Conservation (phyloP, 768 basidiomycete genomes). For the Tricholoma matsutake region DNA sequence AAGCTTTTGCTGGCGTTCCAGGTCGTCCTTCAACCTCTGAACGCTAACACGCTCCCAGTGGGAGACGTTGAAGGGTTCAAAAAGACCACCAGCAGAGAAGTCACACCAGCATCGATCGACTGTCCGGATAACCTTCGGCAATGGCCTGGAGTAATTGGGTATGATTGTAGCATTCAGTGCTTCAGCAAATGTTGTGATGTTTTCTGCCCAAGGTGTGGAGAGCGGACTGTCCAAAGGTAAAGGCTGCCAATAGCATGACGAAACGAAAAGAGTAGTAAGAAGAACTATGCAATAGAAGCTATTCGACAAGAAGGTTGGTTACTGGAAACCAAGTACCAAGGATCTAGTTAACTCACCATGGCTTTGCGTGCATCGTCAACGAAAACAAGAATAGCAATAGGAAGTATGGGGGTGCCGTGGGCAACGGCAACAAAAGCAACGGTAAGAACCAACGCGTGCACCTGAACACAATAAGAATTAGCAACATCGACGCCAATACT, state of each 20-base stretch:
- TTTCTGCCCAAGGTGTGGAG: slow-evolving; percentile 61
- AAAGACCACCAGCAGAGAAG: slow-evolving; percentile 57
- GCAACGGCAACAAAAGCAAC: slow-evolving; percentile 69
- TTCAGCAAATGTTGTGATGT: slow-evolving; percentile 70
- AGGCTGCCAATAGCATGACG: slow-evolving; percentile 90
- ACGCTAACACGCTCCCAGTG: slow-evolving; percentile 73
- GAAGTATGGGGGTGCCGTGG: slow-evolving; percentile 79
- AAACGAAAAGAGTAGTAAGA: slow-evolving; percentile 77
- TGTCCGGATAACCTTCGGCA: slow-evolving; percentile 60
- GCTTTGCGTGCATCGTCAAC: slow-evolving; percentile 75
- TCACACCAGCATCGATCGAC: slow-evolving; percentile 89
- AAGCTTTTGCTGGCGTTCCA: slow-evolving; percentile 33
- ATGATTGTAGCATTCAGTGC: slow-evolving; percentile 52
- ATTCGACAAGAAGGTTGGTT: background rate
- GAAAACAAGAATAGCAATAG: slow-evolving; percentile 75
- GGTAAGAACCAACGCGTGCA: slow-evolving; percentile 88
- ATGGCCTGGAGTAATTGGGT: slow-evolving; percentile 35
- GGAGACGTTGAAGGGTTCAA: slow-evolving; percentile 74
- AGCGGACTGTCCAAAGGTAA: slow-evolving; percentile 64
- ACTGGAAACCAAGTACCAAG: background rate
- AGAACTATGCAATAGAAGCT: slow-evolving; percentile 89
- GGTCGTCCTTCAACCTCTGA: slow-evolving; percentile 38
- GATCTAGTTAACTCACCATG: slow-evolving; percentile 55
- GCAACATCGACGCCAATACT: background rate
- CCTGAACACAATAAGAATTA: slow-evolving; percentile 37